Conservation (phyloP, 2,329 filamentous ascomycete species). For the Sclerotinia borealis region DNA sequence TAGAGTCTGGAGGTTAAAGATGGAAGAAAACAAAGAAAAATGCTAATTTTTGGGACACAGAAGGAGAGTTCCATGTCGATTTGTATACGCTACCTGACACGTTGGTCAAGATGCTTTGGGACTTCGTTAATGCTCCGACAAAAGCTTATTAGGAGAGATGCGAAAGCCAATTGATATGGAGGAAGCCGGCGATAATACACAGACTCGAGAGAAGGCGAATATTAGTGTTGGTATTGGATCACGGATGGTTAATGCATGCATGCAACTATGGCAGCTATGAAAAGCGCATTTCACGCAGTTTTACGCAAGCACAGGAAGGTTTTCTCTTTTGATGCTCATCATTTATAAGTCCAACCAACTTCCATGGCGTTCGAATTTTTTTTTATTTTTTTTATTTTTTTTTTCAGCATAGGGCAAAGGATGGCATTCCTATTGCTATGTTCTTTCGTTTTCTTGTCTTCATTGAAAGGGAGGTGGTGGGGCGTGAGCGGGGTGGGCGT, state of each 20-base stretch:
- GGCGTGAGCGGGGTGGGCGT: neutral
- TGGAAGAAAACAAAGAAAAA: neutral
- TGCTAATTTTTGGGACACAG: constrained; percentile 38
- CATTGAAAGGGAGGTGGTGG: neutral
- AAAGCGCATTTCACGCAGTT: neutral
- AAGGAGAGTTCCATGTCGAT: constrained; percentile 97
- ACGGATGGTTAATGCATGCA: neutral
- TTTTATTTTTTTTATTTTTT: neutral
- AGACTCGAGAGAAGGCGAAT: neutral
- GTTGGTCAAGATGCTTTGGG: constrained; percentile 92
- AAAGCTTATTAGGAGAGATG: neutral
- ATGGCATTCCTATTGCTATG: neutral
- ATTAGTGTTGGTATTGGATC: neutral
- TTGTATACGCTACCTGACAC: constrained; percentile 92
- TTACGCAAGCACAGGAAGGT: neutral
- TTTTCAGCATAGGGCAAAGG: neutral
- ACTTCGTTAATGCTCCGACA: constrained; percentile 50
- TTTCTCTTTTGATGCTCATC: neutral
- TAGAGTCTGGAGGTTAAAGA: neutral
- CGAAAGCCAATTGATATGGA: neutral
- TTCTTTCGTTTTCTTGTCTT: neutral
- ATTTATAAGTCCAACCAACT: neutral
- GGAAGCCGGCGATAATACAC: neutral
- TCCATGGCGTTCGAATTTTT: constrained; percentile 7
- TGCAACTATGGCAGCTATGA: neutral